Base-by-base conservation (phyloP, 2,329 filamentous ascomycete genomes). In the Pestalotiopsis sp. region DNA sequence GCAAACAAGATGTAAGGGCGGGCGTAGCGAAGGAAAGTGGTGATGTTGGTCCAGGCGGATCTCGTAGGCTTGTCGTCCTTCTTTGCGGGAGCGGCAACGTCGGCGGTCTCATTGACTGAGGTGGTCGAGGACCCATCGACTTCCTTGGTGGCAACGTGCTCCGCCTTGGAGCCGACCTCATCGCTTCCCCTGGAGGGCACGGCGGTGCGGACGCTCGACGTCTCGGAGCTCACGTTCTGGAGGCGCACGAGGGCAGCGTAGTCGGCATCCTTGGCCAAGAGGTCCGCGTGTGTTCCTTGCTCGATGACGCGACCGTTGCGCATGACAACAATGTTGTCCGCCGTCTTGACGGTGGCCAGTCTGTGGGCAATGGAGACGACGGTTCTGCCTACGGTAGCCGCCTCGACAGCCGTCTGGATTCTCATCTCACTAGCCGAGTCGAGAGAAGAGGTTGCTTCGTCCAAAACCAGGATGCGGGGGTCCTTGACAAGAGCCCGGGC, bases 361-460 rank as follows among this genome's bases (percentile, higher is more conserved):
- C 88, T 81, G 77, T 91, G 88, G 0, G 91, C 90, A 67, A 93
- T 91, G 11, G 89, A 85, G 67, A 93, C 87, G 0, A 90, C 91
- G 0, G 91, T 93, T n/a, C 89, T 74, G 1, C 76, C 77, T 1
- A 56, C 60, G 4, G 76, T 69, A 71, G 81, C 70, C 74, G 75
- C 64, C 72, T 81, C 77, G n/a, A 83, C 76, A 1, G 75, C 77
- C 2, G 66, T 64, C 71, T 85, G 82, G 25, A 87, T 84, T 7
- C 80, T 76, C 45, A 78, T 77, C 73, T 87, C 85, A 69, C 82
- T 85, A 14, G 80, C 81, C 4, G 84, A 84, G 71, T 87, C 85
- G 12, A 87, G 78, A 4, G 84, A 80, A 31, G 83, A 82, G 4
- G 85, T 87, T 6, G 84, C 84, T 72, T 87, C 85, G 66, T 87